Percentiles rank a stretch among this genome's conserved stretches.
Evolutionary conservation across 1,284 basidiomycete genomes (phyloP).

Genomic region (Erythrobasidium hasegawianum): DNA sequence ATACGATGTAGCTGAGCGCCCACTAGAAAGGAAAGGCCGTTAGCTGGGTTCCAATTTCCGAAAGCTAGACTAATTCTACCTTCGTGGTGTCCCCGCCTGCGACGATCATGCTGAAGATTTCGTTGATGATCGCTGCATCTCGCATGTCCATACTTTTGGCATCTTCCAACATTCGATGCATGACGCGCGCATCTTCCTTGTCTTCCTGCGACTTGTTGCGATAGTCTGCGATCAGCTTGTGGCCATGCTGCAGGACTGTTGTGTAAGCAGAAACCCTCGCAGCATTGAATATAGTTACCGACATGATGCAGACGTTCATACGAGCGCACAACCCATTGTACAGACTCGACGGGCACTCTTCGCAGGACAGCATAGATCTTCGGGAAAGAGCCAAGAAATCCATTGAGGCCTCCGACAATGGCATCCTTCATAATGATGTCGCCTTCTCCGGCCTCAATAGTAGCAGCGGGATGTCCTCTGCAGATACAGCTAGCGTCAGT

Average conservation of each 20-base stretch:
- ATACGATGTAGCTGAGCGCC: constrained; percentile 4
- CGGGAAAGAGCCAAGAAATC: constrained; percentile 14
- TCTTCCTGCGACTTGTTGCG: background rate
- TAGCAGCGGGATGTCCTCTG: constrained; percentile 4
- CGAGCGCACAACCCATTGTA: background rate
- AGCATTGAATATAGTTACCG: too few relatives aligned
- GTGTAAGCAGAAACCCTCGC: too few relatives aligned
- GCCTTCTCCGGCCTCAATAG: constrained; percentile 15
- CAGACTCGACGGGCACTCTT: background rate
- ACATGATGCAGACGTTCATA: too few relatives aligned
- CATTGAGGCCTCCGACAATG: constrained; percentile 9
- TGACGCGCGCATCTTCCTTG: background rate
- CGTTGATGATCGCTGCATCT: constrained; percentile 15
- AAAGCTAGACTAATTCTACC: background rate
- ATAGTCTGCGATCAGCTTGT: background rate
- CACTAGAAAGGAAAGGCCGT: background rate
- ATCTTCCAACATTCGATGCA: constrained; percentile 2
- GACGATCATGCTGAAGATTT: constrained; percentile 8
- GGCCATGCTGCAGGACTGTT: background rate
- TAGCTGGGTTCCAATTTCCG: background rate
- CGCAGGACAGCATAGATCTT: background rate
- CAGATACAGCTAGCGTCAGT: background rate
- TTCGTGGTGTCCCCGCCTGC: background rate
- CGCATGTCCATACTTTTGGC: background rate
- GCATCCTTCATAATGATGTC: constrained; percentile 11